Evolutionary conservation across 768 basidiomycete species (phyloP), one percentile per base, ranked within the genome.

Genomic region (Suillus discolor): DNA sequence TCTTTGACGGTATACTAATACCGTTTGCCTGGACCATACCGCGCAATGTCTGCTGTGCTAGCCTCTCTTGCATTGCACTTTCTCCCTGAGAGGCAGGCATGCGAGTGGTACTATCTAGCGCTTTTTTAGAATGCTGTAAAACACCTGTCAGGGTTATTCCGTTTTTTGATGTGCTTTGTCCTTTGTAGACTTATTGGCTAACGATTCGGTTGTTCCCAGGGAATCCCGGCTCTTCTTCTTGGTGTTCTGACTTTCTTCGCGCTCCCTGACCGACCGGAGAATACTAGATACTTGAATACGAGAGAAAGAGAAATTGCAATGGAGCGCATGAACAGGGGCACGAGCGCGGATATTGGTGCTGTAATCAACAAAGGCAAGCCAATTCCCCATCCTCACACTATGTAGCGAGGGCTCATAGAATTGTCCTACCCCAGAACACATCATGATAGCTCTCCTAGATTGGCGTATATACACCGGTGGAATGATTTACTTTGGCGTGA

Each of bases 401-500:
- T 25, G 25, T 0, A 11, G 25, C 31, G 16, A 15, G 42, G 28
- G 25, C 18, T 65, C 4, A 62, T 42, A 38, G 23, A 63, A 61
- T 51, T 69, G 45, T 51, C 11, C 36, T 68, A 62, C 65, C 61
- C 28, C 66, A 90, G 90, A 81, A 31, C 91, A 93, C 69, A 81
- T 92, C 45, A 68, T 74, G 9, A 79, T 84, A 59, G 92, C 91
- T 4, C 81, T 93, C 70, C 72, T 78, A 61, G 93, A 93, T 73
- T 93, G 91, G 92, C 85, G 88, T 70, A 85, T 89, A 62, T 70
- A 91, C 69, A 71, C 79, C 9, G 91, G 82, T 0, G 92, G 92
- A 0, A 83, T 88, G 36, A 87, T 93, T 66, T 93, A 92, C 74
- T 92, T 93, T 71, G 91, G 90, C 38, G 77, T 91, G 60, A 93